Conservation (phyloP, 345 rosid species). For the Sonneratia caseolaris region DNA sequence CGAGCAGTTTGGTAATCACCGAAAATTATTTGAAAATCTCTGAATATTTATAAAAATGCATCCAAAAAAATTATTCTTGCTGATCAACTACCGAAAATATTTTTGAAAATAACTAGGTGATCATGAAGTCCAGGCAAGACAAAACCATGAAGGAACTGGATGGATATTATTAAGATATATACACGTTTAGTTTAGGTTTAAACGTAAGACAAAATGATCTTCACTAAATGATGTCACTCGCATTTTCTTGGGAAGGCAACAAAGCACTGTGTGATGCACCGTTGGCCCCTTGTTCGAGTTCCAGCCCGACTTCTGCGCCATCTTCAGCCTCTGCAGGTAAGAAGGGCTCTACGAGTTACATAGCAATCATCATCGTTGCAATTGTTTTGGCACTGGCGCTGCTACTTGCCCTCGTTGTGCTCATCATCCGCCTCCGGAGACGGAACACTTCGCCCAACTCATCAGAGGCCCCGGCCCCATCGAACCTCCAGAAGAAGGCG, state of each 20-base stretch:
- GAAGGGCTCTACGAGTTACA: slow-evolving; percentile 4
- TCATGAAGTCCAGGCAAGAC: too few species aligned
- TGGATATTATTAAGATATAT: too few species aligned
- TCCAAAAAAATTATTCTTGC: too few species aligned
- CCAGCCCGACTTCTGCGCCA: background rate
- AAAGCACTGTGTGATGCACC: slow-evolving; percentile 62
- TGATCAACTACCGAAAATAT: too few species aligned
- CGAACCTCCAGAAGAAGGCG: slow-evolving; percentile 34
- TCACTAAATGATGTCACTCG: background rate
- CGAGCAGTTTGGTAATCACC: too few species aligned
- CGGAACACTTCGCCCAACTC: slow-evolving; percentile 11
- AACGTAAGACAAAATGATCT: background rate
- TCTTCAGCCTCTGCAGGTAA: background rate
- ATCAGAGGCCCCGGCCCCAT: slow-evolving; percentile 25
- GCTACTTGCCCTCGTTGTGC: slow-evolving; percentile 7
- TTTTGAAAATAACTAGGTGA: too few species aligned
- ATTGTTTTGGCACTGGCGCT: slow-evolving; percentile 19
- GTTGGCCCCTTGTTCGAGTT: slow-evolving; percentile 13
- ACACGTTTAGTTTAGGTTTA: too few species aligned
- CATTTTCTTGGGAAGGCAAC: slow-evolving; percentile 39
- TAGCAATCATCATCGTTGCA: slow-evolving; percentile 7
- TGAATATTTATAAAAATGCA: too few species aligned
- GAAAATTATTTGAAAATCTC: too few species aligned
- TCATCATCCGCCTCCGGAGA: slow-evolving; percentile 15
- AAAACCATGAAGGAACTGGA: too few species aligned